Percentiles rank a stretch among this genome's conserved stretches.
Conservation (phyloP, 2,329 filamentous ascomycete species). For the Grosmannia serpens region DNA sequence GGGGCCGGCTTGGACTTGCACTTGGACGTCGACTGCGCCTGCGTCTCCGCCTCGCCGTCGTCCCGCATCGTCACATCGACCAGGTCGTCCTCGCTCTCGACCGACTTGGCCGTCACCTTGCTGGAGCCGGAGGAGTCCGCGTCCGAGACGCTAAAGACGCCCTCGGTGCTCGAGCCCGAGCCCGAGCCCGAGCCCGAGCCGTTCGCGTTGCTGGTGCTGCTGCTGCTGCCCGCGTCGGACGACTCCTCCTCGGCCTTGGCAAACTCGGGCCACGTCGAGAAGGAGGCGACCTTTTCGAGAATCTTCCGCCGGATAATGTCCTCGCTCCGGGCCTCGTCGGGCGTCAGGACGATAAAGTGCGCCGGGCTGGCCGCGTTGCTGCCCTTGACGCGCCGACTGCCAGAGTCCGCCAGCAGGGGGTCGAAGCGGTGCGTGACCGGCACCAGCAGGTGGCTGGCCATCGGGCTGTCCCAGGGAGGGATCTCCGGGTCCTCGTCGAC, state of each 20-base stretch:
- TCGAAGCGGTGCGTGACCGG: slow-evolving; percentile 54
- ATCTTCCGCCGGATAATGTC: slow-evolving; percentile 72
- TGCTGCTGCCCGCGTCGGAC: neutral
- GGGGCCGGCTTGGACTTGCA: too few species aligned
- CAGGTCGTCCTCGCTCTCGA: slow-evolving; percentile 81
- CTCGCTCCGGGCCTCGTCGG: slow-evolving; percentile 55
- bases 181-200: neutral
- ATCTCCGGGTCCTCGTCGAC: slow-evolving; percentile 35
- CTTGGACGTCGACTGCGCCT: slow-evolving; percentile 8
- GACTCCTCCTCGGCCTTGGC: slow-evolving; percentile 38
- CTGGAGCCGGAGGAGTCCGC: slow-evolving; percentile 56
- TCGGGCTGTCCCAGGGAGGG: slow-evolving; percentile 44
- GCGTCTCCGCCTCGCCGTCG: slow-evolving; percentile 24
- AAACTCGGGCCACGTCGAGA: slow-evolving; percentile 61
- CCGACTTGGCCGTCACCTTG: slow-evolving; percentile 64
- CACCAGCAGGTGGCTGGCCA: slow-evolving; percentile 56
- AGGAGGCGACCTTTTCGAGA: slow-evolving; percentile 60
- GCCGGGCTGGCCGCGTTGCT: slow-evolving; percentile 30
- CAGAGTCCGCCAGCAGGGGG: slow-evolving; percentile 14
- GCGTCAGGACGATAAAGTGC: slow-evolving; percentile 64
- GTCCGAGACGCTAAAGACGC: slow-evolving; percentile 28
- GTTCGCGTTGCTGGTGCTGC: neutral
- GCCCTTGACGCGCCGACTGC: slow-evolving; percentile 2
- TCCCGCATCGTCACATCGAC: slow-evolving; percentile 84
- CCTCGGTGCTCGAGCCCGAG: slow-evolving; percentile 1